Evolutionary conservation across 1,284 basidiomycete species (phyloP), one percentile per base, ranked within the genome.

Genomic region (Rhodotorula sp.): DNA sequence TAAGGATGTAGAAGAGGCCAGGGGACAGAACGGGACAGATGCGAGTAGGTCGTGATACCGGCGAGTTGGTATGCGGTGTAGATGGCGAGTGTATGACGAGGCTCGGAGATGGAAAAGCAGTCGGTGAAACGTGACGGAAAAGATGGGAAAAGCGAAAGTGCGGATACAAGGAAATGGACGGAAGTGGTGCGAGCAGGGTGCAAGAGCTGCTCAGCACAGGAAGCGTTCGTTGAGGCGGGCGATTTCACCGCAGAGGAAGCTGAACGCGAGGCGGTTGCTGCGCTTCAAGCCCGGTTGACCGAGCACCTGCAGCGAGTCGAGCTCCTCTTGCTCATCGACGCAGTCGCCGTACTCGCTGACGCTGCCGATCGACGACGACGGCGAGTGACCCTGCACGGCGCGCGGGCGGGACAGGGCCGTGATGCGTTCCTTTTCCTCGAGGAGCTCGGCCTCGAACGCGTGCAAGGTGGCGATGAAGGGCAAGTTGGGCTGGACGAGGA

Each of bases 401-500:
- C 12, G 20, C 14, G n/a, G 12, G 30, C 42, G 56, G 53, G 63
- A 60, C 26, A 15, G 18, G 60, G 33, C 18, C 15, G 29, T 18
- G 6, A 53, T 7, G 53, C 63, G 48, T 29, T 67, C 66, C 6
- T 51, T 45, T 5, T 65, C 59, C 8, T 54, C 68, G 58, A 75
- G 65, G 20, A 78, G 69, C 4, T 71, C 62, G 22, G 68, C 75
- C 61, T 78, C 77, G 64, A 67, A 78, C 24, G 73, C 70, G 64
- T 77, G 76, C 8, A 78, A 71, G 3, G 76, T 69, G 48, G 74
- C 74, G 69, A 77, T 73, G 71, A 78, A 78, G 1, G 77, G 75
- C 6, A 78, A 62, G 62, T 77, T 78, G 26, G 77, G 77, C 71
- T 78, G 74, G 68, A 78, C 77, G 66, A 78, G 73, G 60, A 78